Percentiles rank a stretch among this genome's conserved stretches.
Evolutionary conservation across 192 early-diverging fungal genomes (phyloP).

Genomic region (Rhizoclosmatium globosum): DNA sequence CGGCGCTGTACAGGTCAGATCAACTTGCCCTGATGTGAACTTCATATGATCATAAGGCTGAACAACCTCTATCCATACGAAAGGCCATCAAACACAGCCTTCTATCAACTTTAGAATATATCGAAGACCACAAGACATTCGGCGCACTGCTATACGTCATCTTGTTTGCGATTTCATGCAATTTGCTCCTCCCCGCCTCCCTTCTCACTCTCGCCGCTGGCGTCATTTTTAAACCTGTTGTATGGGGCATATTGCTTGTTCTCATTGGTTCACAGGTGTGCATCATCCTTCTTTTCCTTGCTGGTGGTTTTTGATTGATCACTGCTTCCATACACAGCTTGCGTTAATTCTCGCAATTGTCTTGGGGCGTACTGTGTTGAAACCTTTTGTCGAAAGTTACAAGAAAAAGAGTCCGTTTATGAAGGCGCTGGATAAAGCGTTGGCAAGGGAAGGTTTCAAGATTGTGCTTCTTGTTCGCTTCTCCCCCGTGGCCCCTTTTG

Average conservation of each 20-base stretch:
- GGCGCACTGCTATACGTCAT: conserved; percentile 33
- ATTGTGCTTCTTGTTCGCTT: conserved; percentile 41
- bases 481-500: conserved; percentile 40
- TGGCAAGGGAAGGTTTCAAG: conserved; percentile 38
- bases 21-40: too few species aligned
- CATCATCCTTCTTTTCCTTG: background rate
- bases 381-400: conserved; percentile 35
- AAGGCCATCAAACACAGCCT: conserved; percentile 20
- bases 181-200: conserved; percentile 30
- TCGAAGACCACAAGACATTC: conserved; percentile 27
- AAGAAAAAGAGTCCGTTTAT: conserved; percentile 18
- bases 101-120: conserved; percentile 15
- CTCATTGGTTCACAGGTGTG: conserved; percentile 39
- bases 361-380: conserved; percentile 31
- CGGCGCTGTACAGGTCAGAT: background rate
- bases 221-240: conserved; percentile 37
- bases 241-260: conserved; percentile 28
- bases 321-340: background rate
- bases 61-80: background rate
- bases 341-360: conserved; percentile 20
- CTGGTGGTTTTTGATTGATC: background rate
- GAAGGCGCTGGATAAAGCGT: conserved; percentile 29
- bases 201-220: conserved; percentile 35
- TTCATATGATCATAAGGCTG: too few species aligned
- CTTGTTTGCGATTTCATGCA: conserved; percentile 11